Base-by-base conservation (phyloP, 1,284 basidiomycete genomes). In the Somion occarium region DNA sequence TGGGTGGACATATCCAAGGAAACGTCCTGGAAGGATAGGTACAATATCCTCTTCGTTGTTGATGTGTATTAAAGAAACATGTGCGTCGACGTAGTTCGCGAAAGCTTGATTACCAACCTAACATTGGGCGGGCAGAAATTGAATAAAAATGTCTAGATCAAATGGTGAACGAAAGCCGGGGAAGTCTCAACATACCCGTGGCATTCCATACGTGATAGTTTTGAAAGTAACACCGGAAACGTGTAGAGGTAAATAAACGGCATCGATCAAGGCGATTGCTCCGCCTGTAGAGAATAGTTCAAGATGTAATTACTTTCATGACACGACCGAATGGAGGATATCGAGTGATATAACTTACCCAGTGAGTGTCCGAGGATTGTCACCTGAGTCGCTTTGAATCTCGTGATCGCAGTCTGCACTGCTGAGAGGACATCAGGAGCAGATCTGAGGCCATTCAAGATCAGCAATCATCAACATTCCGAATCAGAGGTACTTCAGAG, bases 81-180 rank as follows among this genome's bases (percentile, higher is more conserved):
- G 61, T 37, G 76, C 61, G 58, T 85, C 82, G 19, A 85, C 73
- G 53, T 77, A 83, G 57, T 80, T 55, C 0, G 81, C 82, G 64
- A 77, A 62, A 70, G 68, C 61, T 80, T 85, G 41, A 79, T 85
- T 51, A 77, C 77, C 78, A 70, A 63, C 48, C 55, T 55, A 50
- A 12, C 3, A 25, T n/a, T 5, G 19, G 5, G 9, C 7, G n/a
- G 15, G 26, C 18, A 19, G 42, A 26, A 38, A 50, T 42, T 4
- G 25, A 25, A n/a, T 23, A 23, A 15, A 15, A 34, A 7, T 7
- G 15, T 34, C 7, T 7, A 34, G 30, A 34, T n/a, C 15, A 2
- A 1, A 1, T 46, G 27, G n/a, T 20, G 4, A 15, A 3, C n/a
- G 23, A 53, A 22, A 46, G 13, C 25, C 30, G 13, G 38, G 37